Evolutionary conservation across 305 asterid species (phyloP).

Genomic region (Solanum hybrid): DNA sequence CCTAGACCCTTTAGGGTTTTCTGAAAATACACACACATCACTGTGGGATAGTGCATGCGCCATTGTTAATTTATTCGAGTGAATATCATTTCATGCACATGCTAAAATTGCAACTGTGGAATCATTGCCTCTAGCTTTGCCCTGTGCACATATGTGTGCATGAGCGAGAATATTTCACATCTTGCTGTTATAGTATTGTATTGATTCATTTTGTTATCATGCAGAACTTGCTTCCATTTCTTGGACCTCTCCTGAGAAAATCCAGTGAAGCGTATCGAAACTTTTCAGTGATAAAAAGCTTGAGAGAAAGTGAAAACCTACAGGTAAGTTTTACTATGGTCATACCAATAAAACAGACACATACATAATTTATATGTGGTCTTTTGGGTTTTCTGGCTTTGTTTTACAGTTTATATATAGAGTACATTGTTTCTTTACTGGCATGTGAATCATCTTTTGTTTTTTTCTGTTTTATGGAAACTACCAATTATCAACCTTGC

Average conservation of each 20-base stretch:
- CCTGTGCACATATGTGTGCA: not conserved
- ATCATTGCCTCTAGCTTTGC: not conserved
- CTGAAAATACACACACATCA: not conserved
- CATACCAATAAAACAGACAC: not conserved
- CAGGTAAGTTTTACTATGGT: constrained; percentile 39
- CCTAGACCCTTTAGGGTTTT: not conserved
- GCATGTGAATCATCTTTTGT: not conserved
- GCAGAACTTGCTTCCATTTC: constrained; percentile 92
- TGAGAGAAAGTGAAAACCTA: constrained; percentile 85
- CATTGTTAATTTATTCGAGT: not conserved
- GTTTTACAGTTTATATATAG: not conserved
- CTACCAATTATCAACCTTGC: not conserved
- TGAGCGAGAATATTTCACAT: not conserved
- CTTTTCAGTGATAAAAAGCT: constrained; percentile 70
- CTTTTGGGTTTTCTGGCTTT: not conserved
- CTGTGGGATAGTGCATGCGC: not conserved
- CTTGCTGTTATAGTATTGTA: not conserved
- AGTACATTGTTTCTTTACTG: not conserved
- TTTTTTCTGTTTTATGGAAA: not conserved
- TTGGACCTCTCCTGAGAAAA: constrained; percentile 86
- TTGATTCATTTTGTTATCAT: constrained; percentile 8
- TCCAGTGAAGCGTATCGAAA: constrained; percentile 86
- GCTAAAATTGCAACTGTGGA: not conserved
- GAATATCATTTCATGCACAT: not conserved
- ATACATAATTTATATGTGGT: not conserved